Evolutionary conservation across 768 basidiomycete genomes (phyloP).

Genomic region (Mycena metata): DNA sequence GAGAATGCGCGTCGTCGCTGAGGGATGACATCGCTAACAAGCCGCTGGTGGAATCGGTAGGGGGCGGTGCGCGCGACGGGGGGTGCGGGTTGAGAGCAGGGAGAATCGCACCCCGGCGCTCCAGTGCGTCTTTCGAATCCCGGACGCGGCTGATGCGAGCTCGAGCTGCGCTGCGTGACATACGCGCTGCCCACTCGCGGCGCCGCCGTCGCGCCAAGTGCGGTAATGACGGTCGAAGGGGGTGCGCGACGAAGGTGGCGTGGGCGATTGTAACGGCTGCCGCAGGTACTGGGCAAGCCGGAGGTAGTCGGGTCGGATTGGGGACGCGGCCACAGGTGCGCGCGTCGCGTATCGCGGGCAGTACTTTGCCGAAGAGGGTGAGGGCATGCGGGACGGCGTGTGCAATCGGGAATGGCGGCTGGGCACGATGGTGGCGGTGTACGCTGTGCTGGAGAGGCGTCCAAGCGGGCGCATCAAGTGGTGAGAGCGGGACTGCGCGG

Average conservation of each 20-base stretch:
- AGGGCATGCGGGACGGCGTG: too few species aligned
- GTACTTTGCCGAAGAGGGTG: too few species aligned
- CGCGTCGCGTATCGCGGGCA: background rate
- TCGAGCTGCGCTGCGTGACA: too few species aligned
- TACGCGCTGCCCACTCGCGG: conserved; percentile 1
- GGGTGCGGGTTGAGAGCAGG: background rate
- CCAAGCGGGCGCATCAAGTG: background rate
- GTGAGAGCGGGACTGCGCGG: conserved; percentile 3
- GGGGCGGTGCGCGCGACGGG: too few species aligned
- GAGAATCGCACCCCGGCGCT: background rate
- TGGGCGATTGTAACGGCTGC: conserved; percentile 6
- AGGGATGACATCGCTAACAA: too few species aligned
- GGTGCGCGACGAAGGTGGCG: conserved; percentile 13
- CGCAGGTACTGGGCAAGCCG: conserved; percentile 2
- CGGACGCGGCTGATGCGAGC: too few species aligned
- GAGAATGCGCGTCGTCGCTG: too few species aligned
- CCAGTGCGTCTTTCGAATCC: too few species aligned
- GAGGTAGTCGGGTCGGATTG: background rate
- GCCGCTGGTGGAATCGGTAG: too few species aligned
- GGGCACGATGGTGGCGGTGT: background rate
- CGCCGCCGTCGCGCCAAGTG: conserved; percentile 9
- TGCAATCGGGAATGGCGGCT: background rate
- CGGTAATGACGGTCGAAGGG: background rate
- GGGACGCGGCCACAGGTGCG: background rate
- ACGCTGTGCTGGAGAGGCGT: background rate